phyloP scores from a whole-genome alignment of 2,329 filamentous ascomycete genomes.

The Dactylellina sp. region DNA sequence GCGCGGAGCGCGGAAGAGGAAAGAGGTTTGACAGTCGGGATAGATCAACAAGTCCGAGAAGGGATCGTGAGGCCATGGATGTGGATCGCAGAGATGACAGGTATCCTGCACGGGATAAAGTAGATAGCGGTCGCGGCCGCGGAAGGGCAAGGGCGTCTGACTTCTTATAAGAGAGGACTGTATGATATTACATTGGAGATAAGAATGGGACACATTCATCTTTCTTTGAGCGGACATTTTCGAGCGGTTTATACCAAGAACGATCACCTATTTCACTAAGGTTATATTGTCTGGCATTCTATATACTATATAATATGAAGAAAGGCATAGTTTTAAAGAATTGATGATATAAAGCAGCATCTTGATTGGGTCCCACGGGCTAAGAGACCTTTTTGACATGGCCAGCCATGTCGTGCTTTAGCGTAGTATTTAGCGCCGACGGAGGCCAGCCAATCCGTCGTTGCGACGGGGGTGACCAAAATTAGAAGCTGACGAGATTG shows the following conservation, averaged over 20 bases:
- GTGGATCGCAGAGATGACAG: conserved; percentile 55
- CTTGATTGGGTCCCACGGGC: conserved; percentile 10
- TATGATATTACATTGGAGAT: conserved; percentile 17
- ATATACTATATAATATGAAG: conserved; percentile 32
- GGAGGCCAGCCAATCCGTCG: conserved; percentile 33
- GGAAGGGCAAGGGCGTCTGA: conserved; percentile 60
- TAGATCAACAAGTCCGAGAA: conserved; percentile 37
- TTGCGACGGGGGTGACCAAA: conserved; percentile 35
- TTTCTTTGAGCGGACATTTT: conserved; percentile 12
- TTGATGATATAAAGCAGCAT: conserved; percentile 3
- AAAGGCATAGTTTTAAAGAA: conserved; percentile 12
- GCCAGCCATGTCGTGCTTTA: conserved; percentile 23
- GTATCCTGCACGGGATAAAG: conserved; percentile 22
- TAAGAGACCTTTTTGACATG: conserved; percentile 5
- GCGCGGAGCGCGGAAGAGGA: conserved; percentile 24
- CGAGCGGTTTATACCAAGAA: conserved; percentile 3
- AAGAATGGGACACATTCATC: conserved; percentile 3
- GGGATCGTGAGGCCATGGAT: conserved; percentile 45
- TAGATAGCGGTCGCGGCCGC: conserved; percentile 56
- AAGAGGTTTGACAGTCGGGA: conserved; percentile 49
- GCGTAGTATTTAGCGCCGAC: conserved; percentile 47
- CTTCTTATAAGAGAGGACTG: conserved; percentile 58
- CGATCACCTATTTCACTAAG: conserved; percentile 4
- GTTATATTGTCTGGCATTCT: conserved; percentile 16
- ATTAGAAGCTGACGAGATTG: conserved; percentile 30